Percentiles rank a stretch among this genome's conserved stretches.
Conservation (phyloP, 2,329 filamentous ascomycete species). For the Fusarium euwallaceae region DNA sequence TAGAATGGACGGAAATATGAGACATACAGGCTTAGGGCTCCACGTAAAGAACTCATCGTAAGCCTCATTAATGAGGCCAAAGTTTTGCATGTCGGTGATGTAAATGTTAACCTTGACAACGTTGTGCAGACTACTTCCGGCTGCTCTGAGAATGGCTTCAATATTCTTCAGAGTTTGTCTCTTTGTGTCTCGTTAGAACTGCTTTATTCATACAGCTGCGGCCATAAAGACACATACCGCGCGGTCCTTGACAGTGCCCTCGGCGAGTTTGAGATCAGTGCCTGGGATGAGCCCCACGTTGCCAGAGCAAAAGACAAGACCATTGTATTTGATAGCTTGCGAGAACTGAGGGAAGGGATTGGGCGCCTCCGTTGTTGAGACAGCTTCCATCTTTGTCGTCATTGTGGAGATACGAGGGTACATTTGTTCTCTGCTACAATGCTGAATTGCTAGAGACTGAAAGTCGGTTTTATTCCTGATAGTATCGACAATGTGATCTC, state of each 20-base stretch:
- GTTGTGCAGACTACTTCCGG: constrained; percentile 70
- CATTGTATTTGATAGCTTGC: constrained; percentile 72
- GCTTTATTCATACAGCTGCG: constrained; percentile 44
- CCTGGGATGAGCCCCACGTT: constrained; percentile 68
- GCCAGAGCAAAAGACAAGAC: constrained; percentile 80
- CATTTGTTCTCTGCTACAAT: neutral
- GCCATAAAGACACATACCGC: constrained; percentile 41
- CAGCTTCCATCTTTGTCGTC: constrained; percentile 9
- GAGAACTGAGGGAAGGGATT: constrained; percentile 65
- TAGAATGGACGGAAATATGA: neutral
- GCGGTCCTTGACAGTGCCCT: constrained; percentile 68
- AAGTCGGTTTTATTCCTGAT: neutral
- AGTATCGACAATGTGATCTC: neutral
- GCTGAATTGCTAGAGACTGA: neutral
- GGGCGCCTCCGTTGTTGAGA: constrained; percentile 15
- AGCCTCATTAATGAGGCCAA: constrained; percentile 69
- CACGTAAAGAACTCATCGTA: constrained; percentile 64
- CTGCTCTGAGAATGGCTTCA: constrained; percentile 68
- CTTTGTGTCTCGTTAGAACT: neutral
- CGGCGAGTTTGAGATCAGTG: constrained; percentile 63
- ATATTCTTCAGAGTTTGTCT: constrained; percentile 70
- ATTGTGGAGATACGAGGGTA: neutral
- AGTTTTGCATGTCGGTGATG: constrained; percentile 74
- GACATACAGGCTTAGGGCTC: constrained; percentile 62
- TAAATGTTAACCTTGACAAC: constrained; percentile 78